Evolutionary conservation across 805 yeast genomes (phyloP), one percentile per base, ranked within the genome.

Genomic region (Zygoascus flipseniorum): DNA sequence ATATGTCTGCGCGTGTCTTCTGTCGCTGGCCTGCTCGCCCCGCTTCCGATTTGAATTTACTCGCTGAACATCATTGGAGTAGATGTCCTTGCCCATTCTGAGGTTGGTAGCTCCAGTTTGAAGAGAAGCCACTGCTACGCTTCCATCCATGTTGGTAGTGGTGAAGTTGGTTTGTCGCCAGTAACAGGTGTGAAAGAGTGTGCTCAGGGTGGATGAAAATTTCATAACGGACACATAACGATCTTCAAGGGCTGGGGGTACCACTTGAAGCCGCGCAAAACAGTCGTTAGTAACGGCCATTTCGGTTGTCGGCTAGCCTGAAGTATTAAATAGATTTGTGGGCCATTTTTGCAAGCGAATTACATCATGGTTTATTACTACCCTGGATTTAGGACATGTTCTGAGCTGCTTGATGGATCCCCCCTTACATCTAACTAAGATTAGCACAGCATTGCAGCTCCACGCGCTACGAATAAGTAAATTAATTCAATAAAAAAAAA

Each of bases 61-160:
- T 5, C 35, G 41, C 50, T 47, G 19, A 3, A 18, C 13, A 31
- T 31, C 26, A 18, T n/a, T 32, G 23, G 42, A 47, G 16, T 35
- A 35, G 16, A n/a, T 35, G 8, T 35, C 35, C 26, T 47, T 31
- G 6, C 43, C 16, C 41, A 31, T 11, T 32, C 16, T 28, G 41
- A 37, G 14, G 42, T 8, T 8, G 48, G 31, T 5, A 5, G 14
- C 32, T 35, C 39, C 39, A 13, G 39, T n/a, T 35, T 35, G 9
- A 35, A 47, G 18, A 2, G 50, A 48, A 26, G 51, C 51, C 16
- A 48, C 51, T 16, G 51, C 41, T 14, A 48, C 51, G 45, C 51
- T 48, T 20, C 51, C 51, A 14, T 48, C 51, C 31, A 4, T 35
- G 39, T 35, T 35, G 8, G 8, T 11, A 2, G 16, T 35, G 39